phyloP scores from a whole-genome alignment of 768 basidiomycete genomes.

The Boletus reticulatus region DNA sequence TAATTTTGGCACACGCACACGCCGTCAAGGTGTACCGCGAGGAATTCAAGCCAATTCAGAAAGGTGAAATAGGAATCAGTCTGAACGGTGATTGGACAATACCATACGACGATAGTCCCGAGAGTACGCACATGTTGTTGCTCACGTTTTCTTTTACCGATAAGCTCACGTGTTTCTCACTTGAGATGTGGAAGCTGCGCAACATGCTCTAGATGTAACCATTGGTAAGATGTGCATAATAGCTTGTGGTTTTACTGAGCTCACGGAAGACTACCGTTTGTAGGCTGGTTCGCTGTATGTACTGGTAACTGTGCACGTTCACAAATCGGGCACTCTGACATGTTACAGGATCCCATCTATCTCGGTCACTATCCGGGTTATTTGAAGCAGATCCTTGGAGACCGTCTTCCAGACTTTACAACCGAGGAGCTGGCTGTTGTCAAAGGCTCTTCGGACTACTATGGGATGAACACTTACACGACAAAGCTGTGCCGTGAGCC shows the following conservation, averaged over 20 bases:
- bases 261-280: slow-evolving; percentile 32
- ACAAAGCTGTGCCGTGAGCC: slow-evolving; percentile 58
- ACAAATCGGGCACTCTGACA: neutral
- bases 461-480: slow-evolving; percentile 72
- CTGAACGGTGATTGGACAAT: slow-evolving; percentile 67
- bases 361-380: slow-evolving; percentile 65
- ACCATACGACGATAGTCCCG: slow-evolving; percentile 56
- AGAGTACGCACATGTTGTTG: slow-evolving; percentile 44
- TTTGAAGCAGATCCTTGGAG: slow-evolving; percentile 54
- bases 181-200: slow-evolving; percentile 64
- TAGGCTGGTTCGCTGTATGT: slow-evolving; percentile 39
- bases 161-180: neutral
- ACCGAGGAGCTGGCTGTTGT: slow-evolving; percentile 54
- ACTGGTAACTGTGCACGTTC: neutral
- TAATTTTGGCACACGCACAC: slow-evolving; percentile 68
- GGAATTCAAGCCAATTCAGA: slow-evolving; percentile 59
- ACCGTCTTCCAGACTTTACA: slow-evolving; percentile 58
- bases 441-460: slow-evolving; percentile 67
- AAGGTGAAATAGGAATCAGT: slow-evolving; percentile 75
- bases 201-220: slow-evolving; percentile 57
- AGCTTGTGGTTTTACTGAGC: slow-evolving; percentile 30
- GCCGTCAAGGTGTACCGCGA: slow-evolving; percentile 67
- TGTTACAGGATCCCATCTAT: slow-evolving; percentile 60
- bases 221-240: slow-evolving; percentile 39
- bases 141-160: neutral